phyloP scores from a whole-genome alignment of 768 basidiomycete genomes.

The Lentinula sp. region DNA sequence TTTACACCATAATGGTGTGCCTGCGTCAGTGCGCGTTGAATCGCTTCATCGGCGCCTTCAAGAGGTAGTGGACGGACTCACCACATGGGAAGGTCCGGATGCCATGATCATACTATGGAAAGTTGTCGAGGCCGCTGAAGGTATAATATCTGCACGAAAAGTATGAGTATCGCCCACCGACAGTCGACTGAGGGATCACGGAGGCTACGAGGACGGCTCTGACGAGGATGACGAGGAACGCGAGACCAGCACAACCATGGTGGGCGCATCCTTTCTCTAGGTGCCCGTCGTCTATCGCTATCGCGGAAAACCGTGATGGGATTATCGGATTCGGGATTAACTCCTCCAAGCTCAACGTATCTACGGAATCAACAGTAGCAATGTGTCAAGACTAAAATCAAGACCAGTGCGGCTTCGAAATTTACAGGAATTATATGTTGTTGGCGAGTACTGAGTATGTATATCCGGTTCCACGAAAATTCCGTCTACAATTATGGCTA shows the following conservation, averaged over 20 bases:
- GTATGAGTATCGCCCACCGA: slow-evolving; percentile 16
- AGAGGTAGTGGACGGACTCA: slow-evolving; percentile 18
- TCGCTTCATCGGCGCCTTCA: slow-evolving; percentile 19
- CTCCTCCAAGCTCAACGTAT: slow-evolving; percentile 24
- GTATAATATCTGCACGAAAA: slow-evolving; percentile 14
- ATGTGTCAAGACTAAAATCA: slow-evolving; percentile 25
- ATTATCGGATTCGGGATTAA: slow-evolving; percentile 36
- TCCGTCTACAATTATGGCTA: slow-evolving; percentile 52
- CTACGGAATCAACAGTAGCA: slow-evolving; percentile 29
- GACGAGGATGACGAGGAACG: slow-evolving; percentile 17
- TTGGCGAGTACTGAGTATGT: slow-evolving; percentile 32
- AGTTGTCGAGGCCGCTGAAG: slow-evolving; percentile 15
- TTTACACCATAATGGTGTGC: slow-evolving; percentile 40
- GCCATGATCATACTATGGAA: slow-evolving; percentile 10
- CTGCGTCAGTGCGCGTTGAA: slow-evolving; percentile 18
- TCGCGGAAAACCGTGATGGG: slow-evolving; percentile 25
- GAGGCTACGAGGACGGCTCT: slow-evolving; percentile 10
- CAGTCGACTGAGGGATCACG: slow-evolving; percentile 16
- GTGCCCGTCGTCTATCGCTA: slow-evolving; percentile 36
- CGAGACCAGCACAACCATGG: slow-evolving; percentile 31
- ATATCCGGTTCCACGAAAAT: slow-evolving; percentile 51
- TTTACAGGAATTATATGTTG: slow-evolving; percentile 15
- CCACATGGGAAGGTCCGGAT: slow-evolving; percentile 22
- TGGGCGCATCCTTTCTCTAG: slow-evolving; percentile 38
- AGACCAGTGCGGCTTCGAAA: slow-evolving; percentile 13